Percentiles rank a stretch among this genome's conserved stretches.
phyloP scores from a whole-genome alignment of 371 early-diverging fungal genomes.

The Amoeboaphelidium occidentale region DNA sequence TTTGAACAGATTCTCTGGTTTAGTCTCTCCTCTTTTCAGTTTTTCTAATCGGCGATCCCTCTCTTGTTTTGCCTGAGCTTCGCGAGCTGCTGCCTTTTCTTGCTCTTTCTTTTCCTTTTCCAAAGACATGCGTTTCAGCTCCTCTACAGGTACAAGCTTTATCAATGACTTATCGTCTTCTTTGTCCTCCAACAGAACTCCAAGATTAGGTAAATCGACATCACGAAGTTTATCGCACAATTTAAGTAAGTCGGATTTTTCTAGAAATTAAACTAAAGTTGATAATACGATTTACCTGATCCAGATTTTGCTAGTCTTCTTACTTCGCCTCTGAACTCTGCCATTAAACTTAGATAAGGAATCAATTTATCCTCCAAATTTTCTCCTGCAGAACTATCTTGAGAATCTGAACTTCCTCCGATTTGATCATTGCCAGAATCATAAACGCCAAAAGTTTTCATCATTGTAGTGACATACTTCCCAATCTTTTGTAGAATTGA shows the following conservation, averaged over 20 bases:
- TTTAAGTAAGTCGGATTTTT: constrained; percentile 32
- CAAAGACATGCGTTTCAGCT: constrained; percentile 19
- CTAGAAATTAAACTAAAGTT: constrained; percentile 1
- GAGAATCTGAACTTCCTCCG: not conserved
- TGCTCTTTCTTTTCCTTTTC: constrained; percentile 28
- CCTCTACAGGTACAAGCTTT: constrained; percentile 33
- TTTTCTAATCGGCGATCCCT: constrained; percentile 29
- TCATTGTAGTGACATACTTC: constrained; percentile 49
- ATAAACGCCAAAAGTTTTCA: constrained; percentile 41
- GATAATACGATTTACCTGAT: constrained; percentile 5
- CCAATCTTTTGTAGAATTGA: constrained; percentile 44
- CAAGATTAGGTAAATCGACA: constrained; percentile 50
- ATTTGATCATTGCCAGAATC: constrained; percentile 13
- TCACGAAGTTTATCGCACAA: constrained; percentile 71
- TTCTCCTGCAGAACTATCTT: not conserved
- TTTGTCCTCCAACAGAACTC: constrained; percentile 74
- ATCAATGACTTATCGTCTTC: constrained; percentile 71
- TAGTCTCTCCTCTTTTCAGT: constrained; percentile 42
- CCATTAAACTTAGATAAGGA: constrained; percentile 52
- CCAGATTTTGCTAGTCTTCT: constrained; percentile 36
- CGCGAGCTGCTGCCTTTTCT: constrained; percentile 25
- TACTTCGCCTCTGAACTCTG: constrained; percentile 67
- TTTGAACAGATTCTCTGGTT: constrained; percentile 56
- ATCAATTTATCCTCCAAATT: constrained; percentile 36
- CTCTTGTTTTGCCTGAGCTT: constrained; percentile 25